Conservation (phyloP, 129 eudicot genomes). For the Saussurea involucrata region DNA sequence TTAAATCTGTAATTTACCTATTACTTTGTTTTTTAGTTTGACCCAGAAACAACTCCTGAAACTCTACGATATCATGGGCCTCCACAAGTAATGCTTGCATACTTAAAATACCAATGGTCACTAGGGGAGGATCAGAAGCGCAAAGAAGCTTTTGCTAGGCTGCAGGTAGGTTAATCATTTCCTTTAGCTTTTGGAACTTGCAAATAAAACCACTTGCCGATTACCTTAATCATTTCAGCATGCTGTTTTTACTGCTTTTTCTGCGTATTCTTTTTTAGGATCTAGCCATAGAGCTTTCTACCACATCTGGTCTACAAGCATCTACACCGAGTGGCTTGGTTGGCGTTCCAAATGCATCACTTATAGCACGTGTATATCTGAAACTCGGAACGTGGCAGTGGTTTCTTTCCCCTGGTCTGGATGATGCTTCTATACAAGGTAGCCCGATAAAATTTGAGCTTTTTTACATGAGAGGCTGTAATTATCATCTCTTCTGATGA, state of each 20-base stretch:
- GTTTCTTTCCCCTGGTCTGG: slow-evolving; percentile 87
- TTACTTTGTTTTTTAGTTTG: slow-evolving; percentile 52
- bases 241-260: background rate
- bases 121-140: slow-evolving; percentile 97
- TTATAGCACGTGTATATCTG: slow-evolving; percentile 84
- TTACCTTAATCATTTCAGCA: background rate
- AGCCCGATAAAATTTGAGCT: background rate
- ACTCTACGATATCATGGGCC: slow-evolving; percentile 73
- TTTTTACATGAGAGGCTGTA: background rate
- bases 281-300: slow-evolving; percentile 70
- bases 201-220: background rate
- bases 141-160: slow-evolving; percentile 79
- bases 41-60: slow-evolving; percentile 89
- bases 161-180: slow-evolving; percentile 58
- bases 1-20: background rate
- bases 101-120: slow-evolving; percentile 90
- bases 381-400: slow-evolving; percentile 88
- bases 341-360: slow-evolving; percentile 54
- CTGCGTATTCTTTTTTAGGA: slow-evolving; percentile 35
- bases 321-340: slow-evolving; percentile 34
- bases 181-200: background rate
- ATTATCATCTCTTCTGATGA: slow-evolving; percentile 3
- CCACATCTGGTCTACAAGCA: slow-evolving; percentile 41
- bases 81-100: slow-evolving; percentile 89
- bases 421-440: slow-evolving; percentile 91